Percentiles rank a stretch among this genome's conserved stretches.
These are phyloP conservation scores for Nakataea oryzae DNA, from an alignment of 2,329 filamentous ascomycete genomes.

Conservation along the genomic window DNA sequence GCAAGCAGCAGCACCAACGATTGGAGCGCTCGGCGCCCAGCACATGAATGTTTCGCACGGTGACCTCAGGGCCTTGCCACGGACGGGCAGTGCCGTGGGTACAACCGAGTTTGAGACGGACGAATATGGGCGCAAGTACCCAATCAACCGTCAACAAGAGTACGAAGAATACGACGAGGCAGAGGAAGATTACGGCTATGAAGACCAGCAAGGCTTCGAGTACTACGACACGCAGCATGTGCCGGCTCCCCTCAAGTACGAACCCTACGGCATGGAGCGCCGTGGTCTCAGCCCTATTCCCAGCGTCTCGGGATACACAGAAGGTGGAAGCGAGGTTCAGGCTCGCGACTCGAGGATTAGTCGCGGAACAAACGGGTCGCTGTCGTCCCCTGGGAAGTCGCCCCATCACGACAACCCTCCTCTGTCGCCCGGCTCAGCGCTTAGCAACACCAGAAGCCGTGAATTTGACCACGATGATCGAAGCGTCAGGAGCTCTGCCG, in stretches of 20 bases:
- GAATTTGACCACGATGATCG: conserved; percentile 51
- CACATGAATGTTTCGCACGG: conserved; percentile 55
- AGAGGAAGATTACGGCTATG: conserved; percentile 26
- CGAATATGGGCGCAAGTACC: conserved; percentile 31
- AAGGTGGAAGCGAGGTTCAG: conserved; percentile 51
- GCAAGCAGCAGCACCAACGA: conserved; percentile 31
- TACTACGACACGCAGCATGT: conserved; percentile 53
- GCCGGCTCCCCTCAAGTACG: conserved; percentile 52
- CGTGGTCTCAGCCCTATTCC: conserved; percentile 81
- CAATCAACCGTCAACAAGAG: conserved; percentile 22
- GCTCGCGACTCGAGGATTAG: conserved; percentile 45
- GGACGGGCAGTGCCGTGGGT: conserved; percentile 29
- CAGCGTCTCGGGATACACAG: conserved; percentile 79
- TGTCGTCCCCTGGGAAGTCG: conserved; percentile 53
- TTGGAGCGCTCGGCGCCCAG: conserved; percentile 55
- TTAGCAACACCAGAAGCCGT: conserved; percentile 33
- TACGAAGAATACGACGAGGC: conserved; percentile 33
- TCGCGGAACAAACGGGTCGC: conserved; percentile 37
- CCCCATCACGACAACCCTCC: conserved; percentile 29
- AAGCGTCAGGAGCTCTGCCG: conserved; percentile 39
- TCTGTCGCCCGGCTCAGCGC: conserved; percentile 46
- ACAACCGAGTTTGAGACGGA: conserved; percentile 38
- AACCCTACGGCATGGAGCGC: conserved; percentile 58
- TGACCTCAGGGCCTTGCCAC: conserved; percentile 43
- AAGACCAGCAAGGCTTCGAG: conserved; percentile 23